Conservation (phyloP, 2,329 filamentous ascomycete species). For the Paecilomyces variotii region DNA sequence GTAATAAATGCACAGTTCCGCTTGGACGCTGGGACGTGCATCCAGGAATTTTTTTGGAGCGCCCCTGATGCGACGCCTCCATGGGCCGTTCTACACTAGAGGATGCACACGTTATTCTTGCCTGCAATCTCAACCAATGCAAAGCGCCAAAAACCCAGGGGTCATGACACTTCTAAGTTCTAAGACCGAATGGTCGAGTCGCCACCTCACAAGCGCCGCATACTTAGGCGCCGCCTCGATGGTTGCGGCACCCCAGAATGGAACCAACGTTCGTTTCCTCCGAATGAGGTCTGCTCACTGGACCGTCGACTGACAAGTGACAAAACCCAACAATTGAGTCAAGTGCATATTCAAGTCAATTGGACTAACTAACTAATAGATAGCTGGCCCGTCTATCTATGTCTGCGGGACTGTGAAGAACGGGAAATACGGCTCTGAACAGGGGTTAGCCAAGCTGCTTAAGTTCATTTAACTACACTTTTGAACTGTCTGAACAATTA, state of each 20-base stretch:
- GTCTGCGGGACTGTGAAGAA: neutral
- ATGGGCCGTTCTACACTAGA: neutral
- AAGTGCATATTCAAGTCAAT: neutral
- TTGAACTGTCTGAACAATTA: neutral
- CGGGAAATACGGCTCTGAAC: neutral
- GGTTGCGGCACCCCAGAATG: constrained; percentile 1
- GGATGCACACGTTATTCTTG: neutral
- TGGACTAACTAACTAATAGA: neutral
- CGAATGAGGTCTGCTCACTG: neutral
- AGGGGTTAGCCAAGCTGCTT: neutral
- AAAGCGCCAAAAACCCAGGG: neutral
- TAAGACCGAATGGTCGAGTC: neutral
- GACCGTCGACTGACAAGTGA: neutral
- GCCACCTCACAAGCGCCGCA: neutral
- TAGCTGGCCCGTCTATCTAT: neutral
- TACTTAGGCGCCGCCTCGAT: neutral
- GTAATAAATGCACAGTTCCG: neutral
- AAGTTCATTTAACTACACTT: neutral
- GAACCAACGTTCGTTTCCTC: neutral
- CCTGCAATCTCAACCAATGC: neutral
- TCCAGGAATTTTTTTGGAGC: neutral
- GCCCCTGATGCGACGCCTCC: neutral
- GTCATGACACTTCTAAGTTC: neutral
- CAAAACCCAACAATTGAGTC: neutral
- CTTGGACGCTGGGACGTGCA: neutral